Percentiles rank a stretch among this genome's conserved stretches.
Conservation (phyloP, 345 rosid species). For the Euphorbia lathyris region DNA sequence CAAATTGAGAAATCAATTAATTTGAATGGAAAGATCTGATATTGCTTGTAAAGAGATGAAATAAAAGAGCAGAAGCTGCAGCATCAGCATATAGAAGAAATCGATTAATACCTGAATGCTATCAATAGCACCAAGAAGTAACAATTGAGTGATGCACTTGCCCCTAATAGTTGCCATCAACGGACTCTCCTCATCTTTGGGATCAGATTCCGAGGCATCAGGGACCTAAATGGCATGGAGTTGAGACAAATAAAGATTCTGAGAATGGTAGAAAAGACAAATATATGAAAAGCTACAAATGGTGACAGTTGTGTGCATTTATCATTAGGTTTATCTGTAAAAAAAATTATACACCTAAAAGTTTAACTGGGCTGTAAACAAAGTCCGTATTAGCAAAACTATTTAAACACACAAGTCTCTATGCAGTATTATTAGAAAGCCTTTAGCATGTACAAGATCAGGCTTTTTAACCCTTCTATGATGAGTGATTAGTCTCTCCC, state of each 20-base stretch:
- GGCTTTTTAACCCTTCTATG: not conserved
- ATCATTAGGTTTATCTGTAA: not conserved
- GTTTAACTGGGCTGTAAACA: not conserved
- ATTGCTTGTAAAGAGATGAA: not conserved
- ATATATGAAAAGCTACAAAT: not conserved
- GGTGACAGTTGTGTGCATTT: not conserved
- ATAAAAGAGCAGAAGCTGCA: not conserved
- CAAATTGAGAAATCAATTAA: not conserved
- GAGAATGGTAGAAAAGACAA: conserved; percentile 1
- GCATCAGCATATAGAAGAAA: not conserved
- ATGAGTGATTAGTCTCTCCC: not conserved
- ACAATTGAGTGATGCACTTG: conserved; percentile 82
- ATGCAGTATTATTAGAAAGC: not conserved
- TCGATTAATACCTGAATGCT: conserved; percentile 65
- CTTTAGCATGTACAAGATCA: not conserved
- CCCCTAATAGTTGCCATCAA: conserved; percentile 69
- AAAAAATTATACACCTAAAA: not conserved
- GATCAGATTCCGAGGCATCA: conserved; percentile 49
- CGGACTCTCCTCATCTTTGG: conserved; percentile 69
- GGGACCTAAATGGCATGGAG: conserved; percentile 44
- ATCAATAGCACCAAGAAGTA: conserved; percentile 80
- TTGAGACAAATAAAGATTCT: conserved; percentile 1
- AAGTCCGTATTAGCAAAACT: not conserved
- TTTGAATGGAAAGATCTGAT: not conserved
- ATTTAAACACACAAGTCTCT: not conserved